A percentile compares a stretch with the other conserved stretches of the same genome.
These are phyloP conservation scores for Cutaneotrichosporon sp. DNA, from an alignment of 1,284 basidiomycete species.

Conservation along the genomic window DNA sequence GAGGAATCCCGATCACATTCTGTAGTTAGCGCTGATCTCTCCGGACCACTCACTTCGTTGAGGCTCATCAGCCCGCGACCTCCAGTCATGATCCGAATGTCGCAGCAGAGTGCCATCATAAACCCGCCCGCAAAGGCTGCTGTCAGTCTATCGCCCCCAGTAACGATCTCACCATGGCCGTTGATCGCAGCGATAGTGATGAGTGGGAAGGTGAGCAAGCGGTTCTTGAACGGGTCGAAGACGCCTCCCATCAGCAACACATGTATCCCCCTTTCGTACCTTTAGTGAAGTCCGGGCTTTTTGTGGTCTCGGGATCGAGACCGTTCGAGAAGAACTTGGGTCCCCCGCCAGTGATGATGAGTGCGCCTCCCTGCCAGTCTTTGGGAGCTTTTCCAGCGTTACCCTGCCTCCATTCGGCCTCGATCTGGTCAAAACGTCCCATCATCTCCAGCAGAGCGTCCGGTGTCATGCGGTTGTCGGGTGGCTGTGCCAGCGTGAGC, in stretches of 20 bases:
- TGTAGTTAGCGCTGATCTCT: neutral
- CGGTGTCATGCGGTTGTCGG: constrained; percentile 47
- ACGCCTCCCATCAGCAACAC: constrained; percentile 28
- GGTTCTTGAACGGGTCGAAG: constrained; percentile 38
- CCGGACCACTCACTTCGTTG: constrained; percentile 61
- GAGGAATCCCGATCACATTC: constrained; percentile 71
- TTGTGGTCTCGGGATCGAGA: constrained; percentile 44
- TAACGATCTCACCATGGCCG: constrained; percentile 57
- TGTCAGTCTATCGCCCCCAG: constrained; percentile 13
- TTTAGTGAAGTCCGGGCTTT: constrained; percentile 67
- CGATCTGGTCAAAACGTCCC: constrained; percentile 65
- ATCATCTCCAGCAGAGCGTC: constrained; percentile 32
- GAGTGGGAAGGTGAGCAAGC: constrained; percentile 49
- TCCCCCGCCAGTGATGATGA: constrained; percentile 68
- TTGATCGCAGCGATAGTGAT: constrained; percentile 78
- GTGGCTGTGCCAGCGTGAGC: constrained; percentile 41
- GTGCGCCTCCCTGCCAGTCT: constrained; percentile 54
- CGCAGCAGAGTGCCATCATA: constrained; percentile 72
- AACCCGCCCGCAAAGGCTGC: constrained; percentile 76
- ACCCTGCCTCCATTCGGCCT: constrained; percentile 63
- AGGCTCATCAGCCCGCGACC: constrained; percentile 78
- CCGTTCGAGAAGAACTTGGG: constrained; percentile 80
- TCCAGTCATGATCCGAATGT: constrained; percentile 83
- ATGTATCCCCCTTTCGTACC: constrained; percentile 51
- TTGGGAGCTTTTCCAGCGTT: neutral